phyloP scores from a whole-genome alignment of 208 protist genomes.

The Trichomonas tenax region DNA sequence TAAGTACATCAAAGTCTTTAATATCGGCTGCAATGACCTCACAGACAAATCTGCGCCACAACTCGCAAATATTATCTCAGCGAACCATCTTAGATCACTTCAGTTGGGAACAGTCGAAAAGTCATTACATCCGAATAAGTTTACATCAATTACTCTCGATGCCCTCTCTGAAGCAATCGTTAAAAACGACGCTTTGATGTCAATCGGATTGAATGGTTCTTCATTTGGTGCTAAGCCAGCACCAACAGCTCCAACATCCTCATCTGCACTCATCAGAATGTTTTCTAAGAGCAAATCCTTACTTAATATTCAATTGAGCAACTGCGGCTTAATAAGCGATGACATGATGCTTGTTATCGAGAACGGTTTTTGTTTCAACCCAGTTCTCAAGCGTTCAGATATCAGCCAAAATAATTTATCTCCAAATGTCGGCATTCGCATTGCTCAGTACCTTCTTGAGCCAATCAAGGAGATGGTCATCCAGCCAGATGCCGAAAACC shows the following conservation, averaged over 20 bases:
- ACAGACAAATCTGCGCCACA: not conserved
- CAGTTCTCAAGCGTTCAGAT: not conserved
- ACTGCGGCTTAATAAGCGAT: not conserved
- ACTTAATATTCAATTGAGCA: not conserved
- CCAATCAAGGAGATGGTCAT: not conserved
- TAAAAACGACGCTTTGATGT: not conserved
- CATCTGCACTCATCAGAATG: not conserved
- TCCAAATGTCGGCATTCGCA: not conserved
- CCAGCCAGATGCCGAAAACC: not conserved
- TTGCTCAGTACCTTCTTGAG: not conserved
- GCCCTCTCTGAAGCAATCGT: not conserved
- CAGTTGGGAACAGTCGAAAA: not conserved
- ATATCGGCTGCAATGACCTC: constrained; percentile 1
- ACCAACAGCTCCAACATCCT: not conserved
- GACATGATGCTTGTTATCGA: not conserved
- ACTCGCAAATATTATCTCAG: not conserved
- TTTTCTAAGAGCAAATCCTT: not conserved
- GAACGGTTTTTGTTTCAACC: not conserved
- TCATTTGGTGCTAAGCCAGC: not conserved
- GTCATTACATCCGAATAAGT: not conserved
- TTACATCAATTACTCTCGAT: not conserved
- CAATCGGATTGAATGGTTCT: not conserved
- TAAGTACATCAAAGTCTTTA: not conserved
- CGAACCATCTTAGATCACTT: not conserved
- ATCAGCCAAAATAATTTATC: not conserved